Percentiles rank a stretch among this genome's conserved stretches.
Evolutionary conservation across 805 yeast species (phyloP).

Genomic region (Zygosaccharomyces lentus): DNA sequence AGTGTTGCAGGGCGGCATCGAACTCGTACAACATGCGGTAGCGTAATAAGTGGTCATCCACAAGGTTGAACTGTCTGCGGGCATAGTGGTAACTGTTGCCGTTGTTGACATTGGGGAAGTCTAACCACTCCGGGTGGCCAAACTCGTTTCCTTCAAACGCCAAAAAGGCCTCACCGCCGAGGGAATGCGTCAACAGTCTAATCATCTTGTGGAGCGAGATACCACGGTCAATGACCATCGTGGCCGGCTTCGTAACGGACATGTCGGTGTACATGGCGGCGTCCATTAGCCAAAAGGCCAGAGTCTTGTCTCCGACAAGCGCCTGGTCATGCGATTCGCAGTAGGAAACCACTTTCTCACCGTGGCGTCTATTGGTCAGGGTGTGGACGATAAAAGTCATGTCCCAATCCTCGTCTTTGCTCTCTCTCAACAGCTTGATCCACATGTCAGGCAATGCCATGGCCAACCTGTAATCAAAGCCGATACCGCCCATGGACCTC

Average conservation of each 20-base stretch:
- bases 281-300: slow-evolving; percentile 98
- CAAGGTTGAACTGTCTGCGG: slow-evolving; percentile 86
- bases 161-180: slow-evolving; percentile 97
- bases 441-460: slow-evolving; percentile 99
- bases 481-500: slow-evolving; percentile 74
- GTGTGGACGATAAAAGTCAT: slow-evolving; percentile 74
- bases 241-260: slow-evolving; percentile 69
- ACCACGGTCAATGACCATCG: slow-evolving; percentile 84
- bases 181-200: slow-evolving; percentile 74
- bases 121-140: slow-evolving; percentile 99
- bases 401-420: slow-evolving; percentile 87
- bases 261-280: slow-evolving; percentile 96
- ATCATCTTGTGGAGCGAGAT: slow-evolving; percentile 87
- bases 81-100: slow-evolving; percentile 88
- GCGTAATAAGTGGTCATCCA: slow-evolving; percentile 73
- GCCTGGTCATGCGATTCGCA: slow-evolving; percentile 98
- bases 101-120: slow-evolving; percentile 90
- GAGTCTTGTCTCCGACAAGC: slow-evolving; percentile 90
- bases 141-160: slow-evolving; percentile 97
- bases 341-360: slow-evolving; percentile 84
- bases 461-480: slow-evolving; percentile 87
- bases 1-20: slow-evolving; percentile 77
- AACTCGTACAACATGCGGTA: slow-evolving; percentile 76
- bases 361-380: slow-evolving; percentile 80
- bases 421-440: slow-evolving; percentile 88